Percentiles rank a stretch among this genome's conserved stretches.
Evolutionary conservation across 2,329 filamentous ascomycete genomes (phyloP).

Genomic region (Tolypocladium album): DNA sequence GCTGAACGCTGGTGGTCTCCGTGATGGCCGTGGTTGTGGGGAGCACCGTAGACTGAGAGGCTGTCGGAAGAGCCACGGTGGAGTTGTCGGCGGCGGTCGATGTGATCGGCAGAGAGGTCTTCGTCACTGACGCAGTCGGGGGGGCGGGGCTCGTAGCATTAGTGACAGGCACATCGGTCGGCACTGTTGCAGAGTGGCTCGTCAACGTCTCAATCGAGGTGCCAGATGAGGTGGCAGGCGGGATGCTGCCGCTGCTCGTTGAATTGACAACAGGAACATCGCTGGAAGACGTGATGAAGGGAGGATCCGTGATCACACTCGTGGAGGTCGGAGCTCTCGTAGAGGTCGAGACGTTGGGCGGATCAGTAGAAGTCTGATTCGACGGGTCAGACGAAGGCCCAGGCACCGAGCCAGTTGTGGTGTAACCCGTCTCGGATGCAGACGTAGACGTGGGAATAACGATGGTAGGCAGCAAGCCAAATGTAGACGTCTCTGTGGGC

Average conservation of each 20-base stretch:
- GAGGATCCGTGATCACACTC: slow-evolving; percentile 1
- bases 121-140: neutral
- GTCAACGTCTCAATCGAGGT: neutral
- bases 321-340: neutral
- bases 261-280: slow-evolving; percentile 5
- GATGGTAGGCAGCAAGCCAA: neutral
- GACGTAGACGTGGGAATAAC: neutral
- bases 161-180: slow-evolving; percentile 1
- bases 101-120: neutral
- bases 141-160: slow-evolving; percentile 1
- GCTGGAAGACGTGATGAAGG: slow-evolving; percentile 4
- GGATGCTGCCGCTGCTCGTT: neutral
- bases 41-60: neutral
- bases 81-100: slow-evolving; percentile 3
- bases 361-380: slow-evolving; percentile 7
- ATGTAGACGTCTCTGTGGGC: neutral
- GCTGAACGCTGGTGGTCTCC: slow-evolving; percentile 6
- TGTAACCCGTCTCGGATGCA: neutral
- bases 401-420: neutral
- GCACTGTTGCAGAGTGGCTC: slow-evolving; percentile 1
- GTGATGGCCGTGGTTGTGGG: slow-evolving; percentile 7
- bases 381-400: neutral
- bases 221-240: neutral
- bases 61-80: neutral
- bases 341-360: neutral